phyloP scores from a whole-genome alignment of 345 rosid species.

The Boechera divaricarpa region DNA sequence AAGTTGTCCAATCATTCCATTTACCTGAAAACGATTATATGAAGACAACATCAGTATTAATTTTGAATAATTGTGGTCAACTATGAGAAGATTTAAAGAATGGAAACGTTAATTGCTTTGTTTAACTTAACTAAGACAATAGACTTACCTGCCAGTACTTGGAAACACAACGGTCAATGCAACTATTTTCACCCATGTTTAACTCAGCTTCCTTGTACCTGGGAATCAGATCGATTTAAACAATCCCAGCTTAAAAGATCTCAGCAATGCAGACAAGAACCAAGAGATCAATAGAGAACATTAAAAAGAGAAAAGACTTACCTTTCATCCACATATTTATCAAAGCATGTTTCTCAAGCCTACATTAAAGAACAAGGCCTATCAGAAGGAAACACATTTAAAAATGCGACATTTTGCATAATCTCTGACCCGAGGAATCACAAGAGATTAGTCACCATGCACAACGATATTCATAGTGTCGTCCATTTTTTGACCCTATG shows the following conservation, averaged over 20 bases:
- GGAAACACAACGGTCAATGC: conserved; percentile 97
- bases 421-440: no score
- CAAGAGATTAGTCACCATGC: no score
- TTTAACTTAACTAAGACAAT: background rate
- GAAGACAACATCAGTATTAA: background rate
- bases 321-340: conserved; percentile 93
- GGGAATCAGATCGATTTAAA: conserved; percentile 21
- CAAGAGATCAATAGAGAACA: background rate
- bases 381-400: no score
- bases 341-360: conserved; percentile 32
- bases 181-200: conserved; percentile 98
- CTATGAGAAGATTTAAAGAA: background rate
- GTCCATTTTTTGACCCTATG: no score
- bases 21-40: conserved; percentile 60
- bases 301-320: conserved; percentile 33
- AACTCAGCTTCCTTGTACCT: conserved; percentile 96
- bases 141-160: conserved; percentile 84
- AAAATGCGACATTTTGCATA: conserved; percentile 6
- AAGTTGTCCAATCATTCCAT: conserved; percentile 72
- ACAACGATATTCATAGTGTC: no score
- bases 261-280: background rate
- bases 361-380: no score
- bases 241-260: background rate
- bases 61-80: background rate
- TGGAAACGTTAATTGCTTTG: background rate